Conservation (phyloP, 1,139 yeast genomes). For the Kurtzmaniella quercitrusa region DNA sequence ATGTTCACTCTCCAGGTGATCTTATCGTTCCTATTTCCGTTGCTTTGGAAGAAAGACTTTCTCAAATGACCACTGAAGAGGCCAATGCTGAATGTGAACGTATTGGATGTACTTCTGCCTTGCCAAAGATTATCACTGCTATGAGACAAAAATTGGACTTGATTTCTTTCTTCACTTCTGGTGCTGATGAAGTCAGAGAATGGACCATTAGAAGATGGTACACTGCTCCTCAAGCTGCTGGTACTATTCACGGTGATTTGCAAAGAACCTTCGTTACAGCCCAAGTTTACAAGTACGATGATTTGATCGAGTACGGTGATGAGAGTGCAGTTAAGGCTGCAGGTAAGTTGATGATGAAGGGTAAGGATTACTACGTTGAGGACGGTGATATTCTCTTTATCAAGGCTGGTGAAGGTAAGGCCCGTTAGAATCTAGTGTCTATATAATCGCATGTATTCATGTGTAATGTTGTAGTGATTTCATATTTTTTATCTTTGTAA, state of each 20-base stretch:
- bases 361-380: constrained; percentile 90
- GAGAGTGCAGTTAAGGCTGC: constrained; percentile 86
- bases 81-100: constrained; percentile 86
- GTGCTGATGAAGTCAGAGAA: constrained; percentile 84
- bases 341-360: constrained; percentile 90
- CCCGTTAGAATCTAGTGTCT: constrained; percentile 30
- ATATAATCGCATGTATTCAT: background rate
- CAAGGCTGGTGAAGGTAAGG: constrained; percentile 96
- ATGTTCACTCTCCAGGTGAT: constrained; percentile 90
- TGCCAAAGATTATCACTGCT: constrained; percentile 81
- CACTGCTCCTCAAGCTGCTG: constrained; percentile 90
- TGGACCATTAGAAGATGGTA: constrained; percentile 85
- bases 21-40: constrained; percentile 91
- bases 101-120: constrained; percentile 78
- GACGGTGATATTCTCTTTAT: constrained; percentile 85
- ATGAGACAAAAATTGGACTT: constrained; percentile 83
- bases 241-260: constrained; percentile 85
- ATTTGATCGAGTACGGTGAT: constrained; percentile 74
- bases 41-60: constrained; percentile 86
- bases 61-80: constrained; percentile 88
- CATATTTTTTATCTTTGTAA: background rate
- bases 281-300: constrained; percentile 71
- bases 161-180: constrained; percentile 88
- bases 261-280: constrained; percentile 82
- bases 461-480: background rate